phyloP scores from a whole-genome alignment of 192 early-diverging fungal species.

The Coemansia sp. region DNA sequence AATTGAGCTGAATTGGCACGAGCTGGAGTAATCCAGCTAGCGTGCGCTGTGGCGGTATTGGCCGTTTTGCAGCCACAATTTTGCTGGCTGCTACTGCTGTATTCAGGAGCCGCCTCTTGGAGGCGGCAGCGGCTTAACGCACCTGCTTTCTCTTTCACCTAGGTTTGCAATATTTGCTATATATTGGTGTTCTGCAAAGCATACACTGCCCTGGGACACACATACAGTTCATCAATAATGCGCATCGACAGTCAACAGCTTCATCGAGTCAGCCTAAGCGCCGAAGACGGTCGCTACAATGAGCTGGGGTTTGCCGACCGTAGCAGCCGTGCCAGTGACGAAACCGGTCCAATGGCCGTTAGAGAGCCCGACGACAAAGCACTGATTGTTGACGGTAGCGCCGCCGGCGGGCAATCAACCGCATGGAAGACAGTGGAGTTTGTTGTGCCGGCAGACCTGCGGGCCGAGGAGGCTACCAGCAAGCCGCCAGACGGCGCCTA shows the following conservation, averaged over 20 bases:
- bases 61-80: background rate
- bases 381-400: background rate
- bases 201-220: no score
- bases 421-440: slow-evolving; percentile 16
- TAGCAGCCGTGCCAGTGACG: background rate
- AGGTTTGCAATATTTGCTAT: background rate
- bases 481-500: slow-evolving; percentile 40
- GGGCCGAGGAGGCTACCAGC: slow-evolving; percentile 39
- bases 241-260: no score
- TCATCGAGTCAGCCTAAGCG: no score
- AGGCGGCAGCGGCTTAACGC: background rate
- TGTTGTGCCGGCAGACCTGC: slow-evolving; percentile 40
- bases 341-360: background rate
- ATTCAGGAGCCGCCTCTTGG: background rate
- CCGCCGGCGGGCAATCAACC: background rate
- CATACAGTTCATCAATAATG: no score
- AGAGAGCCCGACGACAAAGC: background rate
- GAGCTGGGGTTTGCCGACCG: no score
- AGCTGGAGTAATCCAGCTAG: no score
- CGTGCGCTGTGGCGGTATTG: background rate
- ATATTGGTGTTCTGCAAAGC: no score
- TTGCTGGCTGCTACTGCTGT: background rate
- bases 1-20: no score
- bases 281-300: no score
- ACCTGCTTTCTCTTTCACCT: background rate